phyloP scores from a whole-genome alignment of 345 rosid species.

The Nasturtium officinale region DNA sequence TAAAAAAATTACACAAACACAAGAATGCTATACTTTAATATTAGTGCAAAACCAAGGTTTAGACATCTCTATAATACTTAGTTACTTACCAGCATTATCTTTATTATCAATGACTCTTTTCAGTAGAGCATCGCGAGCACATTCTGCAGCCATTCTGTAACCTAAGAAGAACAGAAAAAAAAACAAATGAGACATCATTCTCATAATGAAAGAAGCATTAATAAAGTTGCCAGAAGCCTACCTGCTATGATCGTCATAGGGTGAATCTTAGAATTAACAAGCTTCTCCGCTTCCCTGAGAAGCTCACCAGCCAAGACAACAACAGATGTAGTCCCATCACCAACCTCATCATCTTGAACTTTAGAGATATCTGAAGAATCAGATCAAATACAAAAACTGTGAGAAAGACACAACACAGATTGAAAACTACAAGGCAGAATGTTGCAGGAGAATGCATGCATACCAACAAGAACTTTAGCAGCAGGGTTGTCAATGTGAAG shows the following conservation, averaged over 20 bases:
- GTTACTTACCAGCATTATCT: conserved; percentile 82
- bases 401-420: not conserved
- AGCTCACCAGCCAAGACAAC: conserved; percentile 98
- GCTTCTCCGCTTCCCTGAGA: conserved; percentile 93
- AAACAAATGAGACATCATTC: not conserved
- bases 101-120: conserved; percentile 76
- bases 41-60: not conserved
- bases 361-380: conserved; percentile 73
- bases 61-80: conserved; percentile 19
- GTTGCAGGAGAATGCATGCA: conserved; percentile 37
- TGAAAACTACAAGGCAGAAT: not conserved
- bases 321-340: conserved; percentile 99
- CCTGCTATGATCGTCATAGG: conserved; percentile 98
- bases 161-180: conserved; percentile 56
- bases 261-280: conserved; percentile 86
- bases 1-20: not conserved
- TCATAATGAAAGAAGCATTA: not conserved
- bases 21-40: not conserved
- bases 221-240: conserved; percentile 4
- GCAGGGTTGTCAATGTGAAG: conserved; percentile 95
- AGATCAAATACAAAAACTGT: not conserved
- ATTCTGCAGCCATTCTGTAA: conserved; percentile 91
- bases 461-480: conserved; percentile 96
- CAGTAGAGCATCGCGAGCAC: conserved; percentile 78
- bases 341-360: conserved; percentile 99